A percentile compares a stretch with the other conserved stretches of the same genome.
These are phyloP conservation scores for Wickerhamiella dianesei DNA, from an alignment of 805 yeast species.

Conservation along the genomic window DNA sequence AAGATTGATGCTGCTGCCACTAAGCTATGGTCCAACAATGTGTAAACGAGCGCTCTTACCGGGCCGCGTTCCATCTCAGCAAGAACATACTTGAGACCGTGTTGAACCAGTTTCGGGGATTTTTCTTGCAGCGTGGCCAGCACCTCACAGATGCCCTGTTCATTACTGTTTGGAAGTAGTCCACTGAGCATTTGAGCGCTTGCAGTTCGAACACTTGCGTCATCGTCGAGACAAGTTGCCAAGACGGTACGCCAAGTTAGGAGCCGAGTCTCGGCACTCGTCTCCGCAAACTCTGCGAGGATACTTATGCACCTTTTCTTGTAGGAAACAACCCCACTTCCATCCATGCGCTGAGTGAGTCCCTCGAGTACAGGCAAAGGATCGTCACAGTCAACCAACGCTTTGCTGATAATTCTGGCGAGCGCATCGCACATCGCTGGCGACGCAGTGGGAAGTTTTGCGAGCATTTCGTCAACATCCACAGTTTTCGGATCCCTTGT, in stretches of 20 bases:
- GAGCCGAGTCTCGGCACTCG: neutral
- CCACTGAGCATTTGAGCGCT: neutral
- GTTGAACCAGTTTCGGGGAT: neutral
- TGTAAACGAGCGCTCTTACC: neutral
- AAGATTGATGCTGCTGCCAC: neutral
- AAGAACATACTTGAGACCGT: neutral
- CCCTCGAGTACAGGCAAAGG: neutral
- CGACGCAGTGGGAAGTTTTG: neutral
- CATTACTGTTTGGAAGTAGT: neutral
- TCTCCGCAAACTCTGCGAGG: neutral
- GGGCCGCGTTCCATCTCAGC: neutral
- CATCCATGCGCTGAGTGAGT: neutral
- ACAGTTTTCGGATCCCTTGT: neutral
- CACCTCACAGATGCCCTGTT: neutral
- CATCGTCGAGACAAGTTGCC: neutral
- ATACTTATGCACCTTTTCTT: neutral
- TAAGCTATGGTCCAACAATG: neutral
- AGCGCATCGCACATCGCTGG: neutral
- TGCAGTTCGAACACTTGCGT: neutral
- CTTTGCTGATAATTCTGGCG: neutral
- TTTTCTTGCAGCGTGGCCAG: neutral
- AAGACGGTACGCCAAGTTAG: neutral
- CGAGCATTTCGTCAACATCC: neutral
- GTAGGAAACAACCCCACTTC: neutral
- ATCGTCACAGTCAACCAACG: neutral